Percentiles rank a stretch among this genome's conserved stretches.
Conservation (phyloP, 2,329 filamentous ascomycete species). For the Colletotrichum sp. region DNA sequence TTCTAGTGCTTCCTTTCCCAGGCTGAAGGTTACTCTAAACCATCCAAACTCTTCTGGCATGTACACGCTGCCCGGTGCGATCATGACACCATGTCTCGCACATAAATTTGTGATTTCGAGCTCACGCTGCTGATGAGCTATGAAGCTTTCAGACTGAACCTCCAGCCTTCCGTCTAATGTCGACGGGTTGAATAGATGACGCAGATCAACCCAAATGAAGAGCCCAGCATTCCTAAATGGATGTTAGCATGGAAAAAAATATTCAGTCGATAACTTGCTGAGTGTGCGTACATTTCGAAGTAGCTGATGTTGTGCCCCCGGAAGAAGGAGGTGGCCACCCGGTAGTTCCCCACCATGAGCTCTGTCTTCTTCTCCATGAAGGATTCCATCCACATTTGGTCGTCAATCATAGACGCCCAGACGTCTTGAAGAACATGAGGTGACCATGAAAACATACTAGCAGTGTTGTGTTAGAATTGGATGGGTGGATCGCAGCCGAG, state of each 20-base stretch:
- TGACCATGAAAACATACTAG: constrained; percentile 16
- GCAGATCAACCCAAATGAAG: constrained; percentile 27
- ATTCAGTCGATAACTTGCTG: neutral
- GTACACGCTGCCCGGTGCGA: constrained; percentile 24
- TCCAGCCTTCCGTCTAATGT: neutral
- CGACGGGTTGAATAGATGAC: neutral
- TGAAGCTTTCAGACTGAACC: neutral
- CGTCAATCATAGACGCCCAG: constrained; percentile 13
- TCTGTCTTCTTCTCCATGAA: neutral
- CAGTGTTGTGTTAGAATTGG: neutral
- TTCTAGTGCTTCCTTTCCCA: constrained; percentile 17
- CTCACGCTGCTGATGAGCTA: constrained; percentile 7
- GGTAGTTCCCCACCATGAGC: constrained; percentile 4
- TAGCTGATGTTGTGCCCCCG: neutral
- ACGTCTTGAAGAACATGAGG: constrained; percentile 15
- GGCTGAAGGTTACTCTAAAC: constrained; percentile 28
- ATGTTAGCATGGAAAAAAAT: too few species aligned
- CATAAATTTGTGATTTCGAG: neutral
- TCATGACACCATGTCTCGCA: constrained; percentile 21
- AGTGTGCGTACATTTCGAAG: neutral
- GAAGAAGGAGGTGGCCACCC: neutral
- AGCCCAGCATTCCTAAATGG: constrained; percentile 20
- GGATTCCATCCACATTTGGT: neutral
- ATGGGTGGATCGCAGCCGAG: neutral
- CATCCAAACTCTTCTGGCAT: constrained; percentile 26